phyloP scores from a whole-genome alignment of 768 basidiomycete genomes.

The Leccinum imitatum region DNA sequence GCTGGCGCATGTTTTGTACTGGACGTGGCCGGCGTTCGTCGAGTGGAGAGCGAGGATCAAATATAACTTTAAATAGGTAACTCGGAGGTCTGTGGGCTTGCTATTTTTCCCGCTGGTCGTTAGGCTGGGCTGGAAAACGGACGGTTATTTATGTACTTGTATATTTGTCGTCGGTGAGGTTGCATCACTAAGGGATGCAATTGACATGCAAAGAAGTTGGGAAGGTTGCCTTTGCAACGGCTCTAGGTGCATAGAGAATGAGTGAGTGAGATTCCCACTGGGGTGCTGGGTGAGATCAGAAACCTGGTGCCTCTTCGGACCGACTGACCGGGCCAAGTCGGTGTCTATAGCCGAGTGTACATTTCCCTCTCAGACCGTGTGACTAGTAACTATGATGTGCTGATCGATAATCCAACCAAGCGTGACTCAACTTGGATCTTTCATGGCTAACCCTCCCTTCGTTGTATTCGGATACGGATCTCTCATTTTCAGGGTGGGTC shows the following conservation, averaged over 20 bases:
- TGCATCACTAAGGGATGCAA: no score
- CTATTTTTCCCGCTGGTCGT: neutral
- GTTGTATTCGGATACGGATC: conserved; percentile 93
- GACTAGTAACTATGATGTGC: neutral
- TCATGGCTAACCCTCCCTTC: conserved; percentile 41
- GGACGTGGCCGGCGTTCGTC: conserved; percentile 58
- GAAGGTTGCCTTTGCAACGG: no score
- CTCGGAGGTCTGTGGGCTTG: conserved; percentile 9
- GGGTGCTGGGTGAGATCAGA: no score
- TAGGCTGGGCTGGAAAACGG: neutral
- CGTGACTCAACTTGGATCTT: neutral
- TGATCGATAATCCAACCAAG: neutral
- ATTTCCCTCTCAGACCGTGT: neutral
- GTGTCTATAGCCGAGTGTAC: no score
- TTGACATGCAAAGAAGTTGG: no score
- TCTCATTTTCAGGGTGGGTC: conserved; percentile 77
- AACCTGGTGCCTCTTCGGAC: no score
- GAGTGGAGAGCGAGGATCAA: conserved; percentile 61
- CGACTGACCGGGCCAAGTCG: no score
- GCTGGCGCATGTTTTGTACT: conserved; percentile 57
- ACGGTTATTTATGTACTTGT: neutral
- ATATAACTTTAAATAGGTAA: conserved; percentile 55
- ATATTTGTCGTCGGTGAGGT: neutral
- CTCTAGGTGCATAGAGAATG: no score
- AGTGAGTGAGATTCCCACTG: no score